Evolutionary conservation across 129 eudicot genomes (phyloP).

Genomic region (Helichrysum umbraculigerum): DNA sequence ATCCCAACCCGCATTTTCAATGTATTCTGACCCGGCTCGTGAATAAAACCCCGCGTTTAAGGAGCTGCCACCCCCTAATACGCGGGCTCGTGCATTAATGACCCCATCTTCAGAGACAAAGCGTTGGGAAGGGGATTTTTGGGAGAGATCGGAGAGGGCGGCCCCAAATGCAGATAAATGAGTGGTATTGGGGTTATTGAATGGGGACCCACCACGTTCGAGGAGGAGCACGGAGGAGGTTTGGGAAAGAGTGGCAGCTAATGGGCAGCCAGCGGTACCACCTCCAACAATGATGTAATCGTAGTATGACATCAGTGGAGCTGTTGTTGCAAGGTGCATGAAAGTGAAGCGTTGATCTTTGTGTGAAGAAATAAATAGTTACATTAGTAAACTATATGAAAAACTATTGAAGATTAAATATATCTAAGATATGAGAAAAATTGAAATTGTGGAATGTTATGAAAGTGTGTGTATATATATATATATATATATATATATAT

Average conservation of each 20-base stretch:
- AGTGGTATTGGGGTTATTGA: constrained; percentile 70
- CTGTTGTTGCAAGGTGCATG: constrained; percentile 64
- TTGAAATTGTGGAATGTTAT: neutral
- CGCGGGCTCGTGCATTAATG: constrained; percentile 71
- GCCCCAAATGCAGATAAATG: constrained; percentile 51
- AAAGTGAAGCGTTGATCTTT: constrained; percentile 51
- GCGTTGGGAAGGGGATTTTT: constrained; percentile 76
- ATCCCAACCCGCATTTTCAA: constrained; percentile 67
- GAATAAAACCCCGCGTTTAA: constrained; percentile 87
- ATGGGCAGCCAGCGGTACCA: constrained; percentile 84
- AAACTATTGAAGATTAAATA: too few species aligned
- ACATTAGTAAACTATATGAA: neutral
- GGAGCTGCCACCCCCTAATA: constrained; percentile 86
- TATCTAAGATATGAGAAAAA: neutral
- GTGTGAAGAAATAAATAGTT: constrained; percentile 15
- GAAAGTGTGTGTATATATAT: neutral
- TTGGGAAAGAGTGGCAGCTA: constrained; percentile 84
- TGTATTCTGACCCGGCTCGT: constrained; percentile 54
- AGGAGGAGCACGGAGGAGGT: constrained; percentile 84
- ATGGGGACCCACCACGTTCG: constrained; percentile 95
- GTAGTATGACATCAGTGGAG: constrained; percentile 64
- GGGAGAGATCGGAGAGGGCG: constrained; percentile 69
- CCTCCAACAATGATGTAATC: constrained; percentile 93
- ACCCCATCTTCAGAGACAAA: constrained; percentile 91
- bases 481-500: too few species aligned